These are phyloP conservation scores for Exophiala aquamarina DNA, from an alignment of 2,329 filamentous ascomycete species.

Conservation along the genomic window DNA sequence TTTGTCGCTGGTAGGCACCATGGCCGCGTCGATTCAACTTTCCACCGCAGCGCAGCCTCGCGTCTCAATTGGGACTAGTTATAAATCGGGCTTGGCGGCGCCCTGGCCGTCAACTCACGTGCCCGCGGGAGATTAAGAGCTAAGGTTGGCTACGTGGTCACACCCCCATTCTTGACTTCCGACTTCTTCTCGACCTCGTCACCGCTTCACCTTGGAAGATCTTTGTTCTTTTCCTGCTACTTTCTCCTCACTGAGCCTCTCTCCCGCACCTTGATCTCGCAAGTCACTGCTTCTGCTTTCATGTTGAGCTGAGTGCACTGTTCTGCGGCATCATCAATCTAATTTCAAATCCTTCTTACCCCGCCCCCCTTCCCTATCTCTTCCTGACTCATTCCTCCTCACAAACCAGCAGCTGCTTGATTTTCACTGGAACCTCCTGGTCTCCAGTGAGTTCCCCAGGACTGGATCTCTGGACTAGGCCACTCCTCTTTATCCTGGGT, in stretches of 20 bases:
- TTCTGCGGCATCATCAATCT: constrained; percentile 5
- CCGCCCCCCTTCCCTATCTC: constrained; percentile 18
- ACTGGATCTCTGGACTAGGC: constrained; percentile 2
- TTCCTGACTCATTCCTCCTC: constrained; percentile 15
- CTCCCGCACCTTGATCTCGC: neutral
- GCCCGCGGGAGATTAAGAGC: too few species aligned
- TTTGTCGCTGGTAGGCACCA: too few species aligned
- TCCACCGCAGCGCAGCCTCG: too few species aligned
- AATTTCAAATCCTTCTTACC: constrained; percentile 18
- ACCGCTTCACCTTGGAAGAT: too few species aligned
- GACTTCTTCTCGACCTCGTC: too few species aligned
- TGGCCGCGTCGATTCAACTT: too few species aligned
- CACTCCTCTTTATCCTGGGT: constrained; percentile 16
- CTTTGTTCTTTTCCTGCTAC: too few species aligned
- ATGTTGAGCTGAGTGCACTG: constrained; percentile 28
- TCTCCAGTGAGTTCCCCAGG: neutral
- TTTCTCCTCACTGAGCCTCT: neutral
- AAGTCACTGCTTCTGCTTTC: constrained; percentile 22
- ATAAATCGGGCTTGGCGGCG: too few species aligned
- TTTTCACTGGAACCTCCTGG: neutral
- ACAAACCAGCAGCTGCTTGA: constrained; percentile 10
- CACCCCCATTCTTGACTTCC: too few species aligned
- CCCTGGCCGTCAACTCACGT: too few species aligned
- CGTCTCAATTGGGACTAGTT: too few species aligned
- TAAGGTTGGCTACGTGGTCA: neutral